Base-by-base conservation (phyloP, 2,329 filamentous ascomycete genomes). In the Sordariomycetes sp. region DNA sequence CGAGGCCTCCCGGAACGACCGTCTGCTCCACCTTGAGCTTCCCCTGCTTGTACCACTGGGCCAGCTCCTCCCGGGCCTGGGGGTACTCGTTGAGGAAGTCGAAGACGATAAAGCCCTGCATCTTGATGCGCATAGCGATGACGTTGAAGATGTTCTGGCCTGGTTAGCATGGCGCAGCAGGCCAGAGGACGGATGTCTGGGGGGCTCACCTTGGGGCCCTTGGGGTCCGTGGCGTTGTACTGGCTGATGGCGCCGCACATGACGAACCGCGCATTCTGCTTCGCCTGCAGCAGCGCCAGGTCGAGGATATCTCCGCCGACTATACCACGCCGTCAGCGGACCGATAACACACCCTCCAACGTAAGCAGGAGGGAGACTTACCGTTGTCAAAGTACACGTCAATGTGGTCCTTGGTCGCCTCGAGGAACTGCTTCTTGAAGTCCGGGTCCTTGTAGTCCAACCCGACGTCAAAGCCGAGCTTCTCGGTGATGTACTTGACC, bases 51-150 rank as follows among this genome's bases (percentile, higher is more conserved):
- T 90, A 67, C 87, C 88, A 91, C 62, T 80, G 70, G 1, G 78
- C 78, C 16, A 91, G 72, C 64, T 90, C 77, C 66, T 79, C 74
- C 63, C 79, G 71, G 1, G 86, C 88, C 50, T 72, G 68, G 0
- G 76, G 66, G 67, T 80, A 88, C 65, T 86, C 76, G 57, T 79
- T 72, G 4, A 69, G 71, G 65, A 79, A 89, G 68, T 91, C 88
- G 58, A 88, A 81, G 54, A 90, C 80, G 61, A 91, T 86, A 71
- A 92, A 91, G 0, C 86, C 86, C 71, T 87, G 78, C 76, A 89
- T 82, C 57, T 73, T 78, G 66, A 84, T 79, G 60, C 81, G 72
- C 76, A 81, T 81, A 6, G 72, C 68, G 51, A 80, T 72, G 57
- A 81, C 73, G 69, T 77, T 78, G 55, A 71, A 68, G 65, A 80